Percentiles rank a stretch among this genome's conserved stretches.
Evolutionary conservation across 2,329 filamentous ascomycete genomes (phyloP).

Genomic region (Aspergillus neotritici): DNA sequence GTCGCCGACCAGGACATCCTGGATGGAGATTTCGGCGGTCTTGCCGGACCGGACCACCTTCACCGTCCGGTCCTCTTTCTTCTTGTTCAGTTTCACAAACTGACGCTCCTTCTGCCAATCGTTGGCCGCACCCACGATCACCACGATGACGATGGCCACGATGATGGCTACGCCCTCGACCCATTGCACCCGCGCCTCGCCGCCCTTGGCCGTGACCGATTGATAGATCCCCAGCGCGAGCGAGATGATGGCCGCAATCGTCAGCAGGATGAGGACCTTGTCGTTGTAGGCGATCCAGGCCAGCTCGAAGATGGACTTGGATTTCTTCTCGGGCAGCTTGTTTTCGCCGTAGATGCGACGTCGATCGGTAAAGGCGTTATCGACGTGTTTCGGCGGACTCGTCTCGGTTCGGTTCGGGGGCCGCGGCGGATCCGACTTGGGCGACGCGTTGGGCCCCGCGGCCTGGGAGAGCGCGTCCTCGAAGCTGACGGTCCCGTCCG

Average conservation of each 20-base stretch:
- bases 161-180: conserved; percentile 77
- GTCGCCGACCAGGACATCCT: conserved; percentile 68
- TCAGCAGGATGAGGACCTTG: conserved; percentile 68
- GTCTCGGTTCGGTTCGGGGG: conserved; percentile 9
- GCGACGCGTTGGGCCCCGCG: conserved; percentile 10
- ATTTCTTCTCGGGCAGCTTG: conserved; percentile 60
- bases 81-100: conserved; percentile 73
- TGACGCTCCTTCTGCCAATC: conserved; percentile 79
- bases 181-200: conserved; percentile 63
- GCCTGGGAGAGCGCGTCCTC: conserved; percentile 50
- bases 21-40: conserved; percentile 62
- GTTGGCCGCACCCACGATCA: conserved; percentile 69
- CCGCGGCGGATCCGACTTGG: conserved; percentile 23
- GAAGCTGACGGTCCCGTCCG: conserved; percentile 63
- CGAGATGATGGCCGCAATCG: conserved; percentile 66
- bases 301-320: conserved; percentile 63
- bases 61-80: conserved; percentile 69
- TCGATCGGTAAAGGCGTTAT: conserved; percentile 54
- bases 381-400: conserved; percentile 19
- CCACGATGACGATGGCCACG: conserved; percentile 68
- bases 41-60: conserved; percentile 72
- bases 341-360: conserved; percentile 67
- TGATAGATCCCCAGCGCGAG: conserved; percentile 70
- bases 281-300: conserved; percentile 80
- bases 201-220: conserved; percentile 53